Percentiles rank a stretch among this genome's conserved stretches.
These are phyloP conservation scores for Alternaria tenuissima DNA, from an alignment of 2,329 filamentous ascomycete genomes.

Conservation along the genomic window DNA sequence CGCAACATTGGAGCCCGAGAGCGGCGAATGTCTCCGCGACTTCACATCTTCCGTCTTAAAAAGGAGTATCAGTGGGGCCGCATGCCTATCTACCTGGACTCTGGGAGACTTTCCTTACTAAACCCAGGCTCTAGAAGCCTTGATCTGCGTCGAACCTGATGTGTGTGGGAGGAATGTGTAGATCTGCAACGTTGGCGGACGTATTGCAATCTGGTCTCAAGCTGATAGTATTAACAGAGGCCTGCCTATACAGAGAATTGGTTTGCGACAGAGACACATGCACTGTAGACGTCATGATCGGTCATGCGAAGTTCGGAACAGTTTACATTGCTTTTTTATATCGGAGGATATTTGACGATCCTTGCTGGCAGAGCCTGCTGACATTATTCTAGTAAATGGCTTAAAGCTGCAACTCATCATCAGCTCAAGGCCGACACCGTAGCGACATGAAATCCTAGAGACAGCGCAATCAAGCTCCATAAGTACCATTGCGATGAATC, in stretches of 20 bases:
- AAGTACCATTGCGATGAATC: neutral
- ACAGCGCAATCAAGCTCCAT: neutral
- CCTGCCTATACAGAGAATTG: neutral
- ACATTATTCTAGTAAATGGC: neutral
- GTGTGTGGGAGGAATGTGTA: neutral
- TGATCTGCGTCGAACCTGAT: neutral
- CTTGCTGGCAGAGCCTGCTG: neutral
- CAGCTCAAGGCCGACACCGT: neutral
- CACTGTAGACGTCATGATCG: neutral
- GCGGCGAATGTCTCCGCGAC: neutral
- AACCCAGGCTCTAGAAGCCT: neutral
- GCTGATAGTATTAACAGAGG: neutral
- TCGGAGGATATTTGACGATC: neutral
- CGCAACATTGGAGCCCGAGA: neutral
- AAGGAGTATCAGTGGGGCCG: slow-evolving; percentile 2
- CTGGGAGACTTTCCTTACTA: neutral
- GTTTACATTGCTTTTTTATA: neutral
- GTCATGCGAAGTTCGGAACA: neutral
- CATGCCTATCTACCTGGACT: neutral
- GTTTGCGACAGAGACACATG: neutral
- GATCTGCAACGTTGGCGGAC: neutral
- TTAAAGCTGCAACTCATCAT: neutral
- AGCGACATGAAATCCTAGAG: neutral
- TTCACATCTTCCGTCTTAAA: neutral
- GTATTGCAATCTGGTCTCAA: neutral